Conservation (phyloP, 257 asterid genomes). For the Oldenlandia corymbosa region DNA sequence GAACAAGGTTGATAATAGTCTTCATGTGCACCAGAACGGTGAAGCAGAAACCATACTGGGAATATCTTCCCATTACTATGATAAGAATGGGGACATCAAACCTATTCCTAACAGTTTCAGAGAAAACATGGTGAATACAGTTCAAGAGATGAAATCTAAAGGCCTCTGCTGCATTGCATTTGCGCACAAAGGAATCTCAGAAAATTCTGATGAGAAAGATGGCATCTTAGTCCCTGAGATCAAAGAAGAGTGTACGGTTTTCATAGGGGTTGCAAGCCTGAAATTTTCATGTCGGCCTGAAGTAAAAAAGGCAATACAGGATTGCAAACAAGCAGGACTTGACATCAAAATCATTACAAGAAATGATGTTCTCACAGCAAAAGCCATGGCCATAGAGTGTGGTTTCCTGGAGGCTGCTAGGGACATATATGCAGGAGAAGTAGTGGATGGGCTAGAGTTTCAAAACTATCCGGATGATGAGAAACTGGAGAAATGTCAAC, state of each 20-base stretch:
- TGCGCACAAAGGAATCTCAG: constrained; percentile 29
- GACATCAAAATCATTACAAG: constrained; percentile 59
- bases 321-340: constrained; percentile 51
- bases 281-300: constrained; percentile 54
- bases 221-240: constrained; percentile 13
- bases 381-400: constrained; percentile 58
- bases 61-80: constrained; percentile 41
- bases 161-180: constrained; percentile 58
- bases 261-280: constrained; percentile 50
- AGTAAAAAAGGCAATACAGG: constrained; percentile 41
- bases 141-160: constrained; percentile 49
- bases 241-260: constrained; percentile 29
- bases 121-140: constrained; percentile 22
- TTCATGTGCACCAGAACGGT: constrained; percentile 50
- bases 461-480: constrained; percentile 36
- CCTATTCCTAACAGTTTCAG: constrained; percentile 24
- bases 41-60: constrained; percentile 52
- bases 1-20: constrained; percentile 12
- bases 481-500: constrained; percentile 27
- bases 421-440: constrained; percentile 20
- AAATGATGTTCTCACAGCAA: constrained; percentile 53
- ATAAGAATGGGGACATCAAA: constrained; percentile 24
- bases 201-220: constrained; percentile 1
- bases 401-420: constrained; percentile 41
- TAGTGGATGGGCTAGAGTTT: constrained; percentile 50